Evolutionary conservation across 495 filamentous ascomycete genomes (phyloP).

Genomic region (Penicillium manginii): DNA sequence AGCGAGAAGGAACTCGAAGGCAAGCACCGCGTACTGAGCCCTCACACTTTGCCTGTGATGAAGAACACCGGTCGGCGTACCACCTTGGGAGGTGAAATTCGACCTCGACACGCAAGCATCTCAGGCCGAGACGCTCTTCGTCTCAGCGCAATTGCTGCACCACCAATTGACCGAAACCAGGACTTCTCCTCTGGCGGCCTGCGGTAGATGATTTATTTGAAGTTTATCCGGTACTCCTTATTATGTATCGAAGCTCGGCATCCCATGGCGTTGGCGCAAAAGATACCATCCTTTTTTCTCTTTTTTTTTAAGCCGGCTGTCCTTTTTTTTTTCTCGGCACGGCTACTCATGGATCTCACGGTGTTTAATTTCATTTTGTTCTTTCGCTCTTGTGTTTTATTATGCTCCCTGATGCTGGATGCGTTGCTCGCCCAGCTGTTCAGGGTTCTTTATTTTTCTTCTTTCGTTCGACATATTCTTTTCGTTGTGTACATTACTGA

Average conservation of each 20-base stretch:
- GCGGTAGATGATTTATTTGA: constrained; percentile 22
- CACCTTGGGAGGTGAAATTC: constrained; percentile 54
- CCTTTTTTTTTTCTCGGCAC: background rate
- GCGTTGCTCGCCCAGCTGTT: background rate
- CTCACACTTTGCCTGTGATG: constrained; percentile 66
- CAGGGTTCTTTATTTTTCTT: constrained; percentile 9
- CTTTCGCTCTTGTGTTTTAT: constrained; percentile 23
- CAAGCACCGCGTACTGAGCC: constrained; percentile 65
- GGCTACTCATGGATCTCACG: constrained; percentile 12
- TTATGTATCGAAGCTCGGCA: constrained; percentile 19
- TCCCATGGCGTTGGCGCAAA: constrained; percentile 34
- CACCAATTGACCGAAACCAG: constrained; percentile 23
- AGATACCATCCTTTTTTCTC: constrained; percentile 41
- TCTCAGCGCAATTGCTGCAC: constrained; percentile 43
- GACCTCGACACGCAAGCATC: constrained; percentile 48
- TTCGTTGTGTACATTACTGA: constrained; percentile 39
- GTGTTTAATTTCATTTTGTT: constrained; percentile 14
- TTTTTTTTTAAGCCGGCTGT: constrained; percentile 5
- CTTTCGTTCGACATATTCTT: constrained; percentile 30
- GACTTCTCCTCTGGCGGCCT: constrained; percentile 21
- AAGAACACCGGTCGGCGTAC: constrained; percentile 58
- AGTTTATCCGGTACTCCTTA: constrained; percentile 18
- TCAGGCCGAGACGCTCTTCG: constrained; percentile 49
- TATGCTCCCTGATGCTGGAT: constrained; percentile 7
- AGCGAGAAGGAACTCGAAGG: constrained; percentile 60